Base-by-base conservation (phyloP, 345 rosid species). In the Murraya koenigii region DNA sequence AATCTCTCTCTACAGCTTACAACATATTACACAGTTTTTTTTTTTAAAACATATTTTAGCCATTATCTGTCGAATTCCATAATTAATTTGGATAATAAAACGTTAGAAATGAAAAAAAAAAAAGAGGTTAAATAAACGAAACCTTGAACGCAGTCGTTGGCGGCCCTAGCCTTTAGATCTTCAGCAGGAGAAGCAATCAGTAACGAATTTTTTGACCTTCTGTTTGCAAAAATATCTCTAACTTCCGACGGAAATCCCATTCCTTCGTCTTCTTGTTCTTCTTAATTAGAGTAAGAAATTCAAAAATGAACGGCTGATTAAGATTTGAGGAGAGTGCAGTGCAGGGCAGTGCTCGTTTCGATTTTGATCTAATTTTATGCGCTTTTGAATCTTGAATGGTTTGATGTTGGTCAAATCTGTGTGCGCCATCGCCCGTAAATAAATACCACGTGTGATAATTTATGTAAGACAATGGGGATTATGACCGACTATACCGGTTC, bases 141-240 rank as follows among this genome's bases (percentile, higher is more conserved):
- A 87, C 89, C 89, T 84, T 77, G 80, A 65, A 83, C 64, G 86
- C 80, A 79, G 25, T 75, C 52, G 35, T 63, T 47, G 55, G 87
- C 71, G 38, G 78, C 62, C 69, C 17, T 63, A n/a, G 62, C 49
- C 74, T 65, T 73, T 32, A 60, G 85, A 15, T 87, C 80, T 75
- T 87, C 89, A 28, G 76, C 52, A 5, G 89, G 86, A 28, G 89
- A 80, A 38, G 89, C 79, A 62, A 87, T 87, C 60, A 76, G 11
- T 61, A 83, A 41, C 22, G 76, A 69, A 61, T 77, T 63, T 49
- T 77, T 63, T 66, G 15, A 52, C 41, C 72, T 66, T 28, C 69
- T 72, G 56, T 70, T 56, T 11, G 33, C 72, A 80, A 77, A 73
- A 22, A 23, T 38, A 76, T 84, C 86, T 68, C 80, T 76, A 36